Evolutionary conservation across 371 early-diverging fungal genomes (phyloP), one percentile per base, ranked within the genome.

Genomic region (Nematocida ausubeli): DNA sequence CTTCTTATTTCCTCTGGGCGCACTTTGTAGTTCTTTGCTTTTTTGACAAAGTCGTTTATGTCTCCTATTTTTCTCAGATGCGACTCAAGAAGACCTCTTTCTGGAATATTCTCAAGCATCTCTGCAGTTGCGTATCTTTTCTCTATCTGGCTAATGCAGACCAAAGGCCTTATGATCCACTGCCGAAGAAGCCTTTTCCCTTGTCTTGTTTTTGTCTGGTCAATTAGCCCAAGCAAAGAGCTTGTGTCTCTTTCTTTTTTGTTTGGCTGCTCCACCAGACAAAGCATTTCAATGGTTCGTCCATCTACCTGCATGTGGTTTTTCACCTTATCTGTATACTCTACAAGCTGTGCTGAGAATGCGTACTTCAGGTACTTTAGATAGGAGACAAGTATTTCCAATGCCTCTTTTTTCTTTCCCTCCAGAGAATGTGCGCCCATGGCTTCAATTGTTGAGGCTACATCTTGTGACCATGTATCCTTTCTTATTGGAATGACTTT

Each of bases 101-200:
- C 40, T 12, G 32, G 26, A 16, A 79, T 52, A 1, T 75, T 80
- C 30, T 88, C 88, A 2, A 96, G 82, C 75, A 91, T 91, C 40
- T 94, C 93, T 0, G 92, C 88, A 0, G 92, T 92, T 75, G 92
- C 91, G 35, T 93, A 87, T 28, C 98, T 90, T 5, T 88, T 90
- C 54, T 91, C 89, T 72, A 99, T 97, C 2, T 88, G 90, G 0
- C 82, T 69, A 7, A 88, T 80, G 3, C 88, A 85, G 4, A 90
- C 86, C 32, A 95, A 84, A 2, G 97, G 98, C 83, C 95, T 93
- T 80, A 95, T 93, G 2, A 93, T 71, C 95, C 96, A 96, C 39
- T 89, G 88, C 32, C 88, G 86, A 54, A 94, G 84, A 68, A 91
- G 69, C 32, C 93, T 84, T 40, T 88, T 80, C 6, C 95, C 96